A percentile compares a stretch with the other conserved stretches of the same genome.
phyloP scores from a whole-genome alignment of 257 asterid genomes.

The Vinca minor region DNA sequence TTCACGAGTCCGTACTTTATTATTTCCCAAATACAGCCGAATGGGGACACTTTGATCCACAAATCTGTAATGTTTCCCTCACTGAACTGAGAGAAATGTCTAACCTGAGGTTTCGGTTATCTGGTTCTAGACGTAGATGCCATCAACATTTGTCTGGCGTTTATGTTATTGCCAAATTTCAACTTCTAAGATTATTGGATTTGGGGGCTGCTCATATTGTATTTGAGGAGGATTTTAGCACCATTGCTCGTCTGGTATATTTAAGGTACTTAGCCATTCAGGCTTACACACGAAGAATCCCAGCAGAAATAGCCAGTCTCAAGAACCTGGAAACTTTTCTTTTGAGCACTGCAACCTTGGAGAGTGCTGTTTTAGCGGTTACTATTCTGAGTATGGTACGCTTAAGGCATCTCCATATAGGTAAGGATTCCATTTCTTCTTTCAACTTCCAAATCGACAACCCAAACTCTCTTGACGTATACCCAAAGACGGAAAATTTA shows the following conservation, averaged over 20 bases:
- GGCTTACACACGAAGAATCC: not conserved
- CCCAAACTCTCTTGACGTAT: not conserved
- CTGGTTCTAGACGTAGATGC: not conserved
- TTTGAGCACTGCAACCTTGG: not conserved
- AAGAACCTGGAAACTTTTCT: slow-evolving; percentile 8
- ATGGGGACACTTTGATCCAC: not conserved
- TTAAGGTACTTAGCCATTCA: not conserved
- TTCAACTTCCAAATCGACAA: not conserved
- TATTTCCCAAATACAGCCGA: not conserved
- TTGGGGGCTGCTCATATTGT: not conserved
- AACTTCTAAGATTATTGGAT: slow-evolving; percentile 5
- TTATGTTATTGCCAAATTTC: not conserved
- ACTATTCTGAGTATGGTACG: not conserved
- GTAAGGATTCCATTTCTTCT: not conserved
- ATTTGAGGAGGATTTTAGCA: not conserved
- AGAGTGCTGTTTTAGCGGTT: not conserved
- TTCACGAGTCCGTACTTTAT: not conserved
- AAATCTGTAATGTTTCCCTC: not conserved
- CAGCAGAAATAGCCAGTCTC: not conserved
- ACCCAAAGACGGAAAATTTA: not conserved
- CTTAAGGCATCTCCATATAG: not conserved
- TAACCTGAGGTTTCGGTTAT: not conserved
- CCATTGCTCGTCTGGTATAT: not conserved
- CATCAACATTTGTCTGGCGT: not conserved
- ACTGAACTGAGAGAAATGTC: no score